These are phyloP conservation scores for Naegleria fowleri DNA, from an alignment of 208 protist species.

Conservation along the genomic window DNA sequence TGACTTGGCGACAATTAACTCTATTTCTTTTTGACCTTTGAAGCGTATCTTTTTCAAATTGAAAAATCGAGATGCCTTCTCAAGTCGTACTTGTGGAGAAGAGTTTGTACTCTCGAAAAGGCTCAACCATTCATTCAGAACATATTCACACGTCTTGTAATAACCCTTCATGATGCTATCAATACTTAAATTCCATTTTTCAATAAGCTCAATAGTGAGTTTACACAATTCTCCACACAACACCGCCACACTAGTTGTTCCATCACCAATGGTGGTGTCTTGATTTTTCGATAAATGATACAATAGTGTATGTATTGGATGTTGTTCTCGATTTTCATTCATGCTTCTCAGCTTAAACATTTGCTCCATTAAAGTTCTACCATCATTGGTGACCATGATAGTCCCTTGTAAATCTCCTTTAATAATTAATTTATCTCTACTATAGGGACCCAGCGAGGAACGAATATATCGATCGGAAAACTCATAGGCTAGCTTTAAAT, in stretches of 20 bases:
- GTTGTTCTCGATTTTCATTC: background rate
- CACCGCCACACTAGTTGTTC: conserved; percentile 98
- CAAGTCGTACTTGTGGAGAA: conserved; percentile 50
- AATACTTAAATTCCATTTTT: conserved; percentile 92
- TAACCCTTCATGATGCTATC: conserved; percentile 85
- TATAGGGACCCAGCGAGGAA: conserved; percentile 94
- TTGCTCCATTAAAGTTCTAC: conserved; percentile 96
- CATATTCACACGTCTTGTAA: conserved; percentile 67
- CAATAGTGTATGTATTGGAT: conserved; percentile 52
- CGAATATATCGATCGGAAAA: conserved; percentile 84
- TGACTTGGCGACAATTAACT: background rate
- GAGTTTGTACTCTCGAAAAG: conserved; percentile 94
- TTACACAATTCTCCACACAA: conserved; percentile 88
- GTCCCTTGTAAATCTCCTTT: conserved; percentile 71
- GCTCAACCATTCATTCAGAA: conserved; percentile 53
- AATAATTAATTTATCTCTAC: conserved; percentile 92
- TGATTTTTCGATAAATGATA: conserved; percentile 96
- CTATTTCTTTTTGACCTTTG: background rate
- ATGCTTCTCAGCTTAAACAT: conserved; percentile 69
- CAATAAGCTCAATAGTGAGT: conserved; percentile 78
- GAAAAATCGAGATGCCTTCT: conserved; percentile 96
- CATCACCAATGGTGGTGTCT: conserved; percentile 98
- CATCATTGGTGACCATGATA: conserved; percentile 97
- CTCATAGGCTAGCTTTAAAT: conserved; percentile 49
- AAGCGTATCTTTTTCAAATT: conserved; percentile 90